Evolutionary conservation across 1,284 basidiomycete species (phyloP).

Genomic region (Ceratobasidium sp.): DNA sequence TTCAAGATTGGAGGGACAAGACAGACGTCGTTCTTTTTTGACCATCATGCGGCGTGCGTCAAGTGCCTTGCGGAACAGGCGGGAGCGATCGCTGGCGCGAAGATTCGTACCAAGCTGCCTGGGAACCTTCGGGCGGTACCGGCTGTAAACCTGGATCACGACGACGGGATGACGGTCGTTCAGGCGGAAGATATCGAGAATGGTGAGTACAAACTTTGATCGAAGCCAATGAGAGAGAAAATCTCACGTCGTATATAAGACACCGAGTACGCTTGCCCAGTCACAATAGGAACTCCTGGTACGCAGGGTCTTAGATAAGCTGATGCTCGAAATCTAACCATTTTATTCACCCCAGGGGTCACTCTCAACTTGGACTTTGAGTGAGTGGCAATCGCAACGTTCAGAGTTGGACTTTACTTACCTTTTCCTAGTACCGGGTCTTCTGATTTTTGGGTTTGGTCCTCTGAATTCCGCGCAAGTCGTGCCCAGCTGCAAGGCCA

Average conservation of each 20-base stretch:
- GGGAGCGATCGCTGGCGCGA: too few relatives aligned
- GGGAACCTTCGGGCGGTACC: too few relatives aligned
- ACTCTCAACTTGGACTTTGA: slow-evolving; percentile 37
- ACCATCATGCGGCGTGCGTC: not conserved
- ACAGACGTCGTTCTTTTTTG: slow-evolving; percentile 31
- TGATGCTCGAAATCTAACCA: not conserved
- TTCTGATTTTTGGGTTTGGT: slow-evolving; percentile 48
- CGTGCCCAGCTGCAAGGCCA: slow-evolving; percentile 30
- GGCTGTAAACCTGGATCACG: slow-evolving; percentile 5
- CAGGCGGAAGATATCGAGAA: slow-evolving; percentile 45
- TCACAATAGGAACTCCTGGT: slow-evolving; percentile 45
- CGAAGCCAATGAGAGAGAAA: not conserved
- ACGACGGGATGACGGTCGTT: slow-evolving; percentile 32
- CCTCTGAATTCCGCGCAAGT: slow-evolving; percentile 38
- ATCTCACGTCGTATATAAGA: slow-evolving; percentile 11
- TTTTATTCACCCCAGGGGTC: not conserved
- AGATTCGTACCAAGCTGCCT: too few relatives aligned
- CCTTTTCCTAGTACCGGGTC: slow-evolving; percentile 31
- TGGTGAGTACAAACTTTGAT: slow-evolving; percentile 11
- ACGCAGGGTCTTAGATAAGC: not conserved
- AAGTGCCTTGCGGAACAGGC: too few relatives aligned
- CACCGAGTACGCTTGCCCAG: slow-evolving; percentile 44
- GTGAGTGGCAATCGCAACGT: not conserved
- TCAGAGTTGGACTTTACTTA: not conserved
- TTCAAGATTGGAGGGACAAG: slow-evolving; percentile 19